Evolutionary conservation across 225 moss, liverwort and hornwort species (phyloP).

Genomic region (Ulota crispa): DNA sequence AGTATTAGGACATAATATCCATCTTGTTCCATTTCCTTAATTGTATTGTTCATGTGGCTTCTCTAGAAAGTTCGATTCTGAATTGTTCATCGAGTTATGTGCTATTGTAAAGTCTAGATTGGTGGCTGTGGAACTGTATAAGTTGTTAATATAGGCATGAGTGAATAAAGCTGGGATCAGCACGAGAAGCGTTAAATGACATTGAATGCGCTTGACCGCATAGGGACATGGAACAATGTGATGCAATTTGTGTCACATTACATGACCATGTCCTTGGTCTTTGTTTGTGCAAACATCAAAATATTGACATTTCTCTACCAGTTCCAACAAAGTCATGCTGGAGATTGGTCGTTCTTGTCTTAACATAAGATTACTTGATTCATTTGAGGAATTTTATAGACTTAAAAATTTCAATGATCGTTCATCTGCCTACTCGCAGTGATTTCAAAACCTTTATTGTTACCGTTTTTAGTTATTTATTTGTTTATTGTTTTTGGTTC

Average conservation of each 20-base stretch:
- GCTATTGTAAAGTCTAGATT: background rate
- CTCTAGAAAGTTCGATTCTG: background rate
- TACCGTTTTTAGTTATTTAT: background rate
- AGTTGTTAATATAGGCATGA: background rate
- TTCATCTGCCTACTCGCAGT: background rate
- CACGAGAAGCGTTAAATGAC: background rate
- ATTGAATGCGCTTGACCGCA: slow-evolving; percentile 44
- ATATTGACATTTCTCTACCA: slow-evolving; percentile 64
- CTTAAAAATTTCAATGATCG: background rate
- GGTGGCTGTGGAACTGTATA: background rate
- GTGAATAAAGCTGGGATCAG: background rate
- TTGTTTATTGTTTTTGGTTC: background rate
- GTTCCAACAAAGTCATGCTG: slow-evolving; percentile 52
- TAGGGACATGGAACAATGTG: slow-evolving; percentile 43
- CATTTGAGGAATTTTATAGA: background rate
- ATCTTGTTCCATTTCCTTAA: background rate
- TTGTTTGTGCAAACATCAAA: slow-evolving; percentile 53
- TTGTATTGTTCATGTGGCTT: background rate
- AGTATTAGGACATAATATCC: background rate
- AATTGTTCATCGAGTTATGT: background rate
- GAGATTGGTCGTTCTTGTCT: slow-evolving; percentile 71
- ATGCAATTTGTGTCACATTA: slow-evolving; percentile 39
- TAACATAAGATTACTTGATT: slow-evolving; percentile 23
- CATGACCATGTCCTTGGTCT: slow-evolving; percentile 53
- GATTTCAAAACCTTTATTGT: background rate